Base-by-base conservation (phyloP, 2,329 filamentous ascomycete species). In the Ophiognomonia clavigignenti-juglandacearum region DNA sequence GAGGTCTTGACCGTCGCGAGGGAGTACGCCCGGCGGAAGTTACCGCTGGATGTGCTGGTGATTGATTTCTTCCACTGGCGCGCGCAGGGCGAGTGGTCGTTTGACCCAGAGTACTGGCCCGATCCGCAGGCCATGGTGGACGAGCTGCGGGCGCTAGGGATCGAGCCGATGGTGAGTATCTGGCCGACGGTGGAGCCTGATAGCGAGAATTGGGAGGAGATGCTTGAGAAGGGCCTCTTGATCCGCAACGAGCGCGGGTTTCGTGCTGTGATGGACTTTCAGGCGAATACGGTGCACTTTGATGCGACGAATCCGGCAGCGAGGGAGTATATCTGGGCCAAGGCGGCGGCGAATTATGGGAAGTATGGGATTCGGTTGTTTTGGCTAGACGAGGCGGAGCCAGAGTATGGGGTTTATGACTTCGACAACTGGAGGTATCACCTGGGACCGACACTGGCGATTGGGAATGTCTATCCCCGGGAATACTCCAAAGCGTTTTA, bases 371-470 rank as follows among this genome's bases (percentile, higher is more conserved):
- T 86, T 60, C 73, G 75, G 49, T 63, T 77, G 1, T 86, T 85
- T 61, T 86, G 83, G 82, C 71, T 86, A 0, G 83, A 86, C 54
- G 82, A 86, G 59, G 82, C 82, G 0, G 82, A 86, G 55, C 82
- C 82, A 0, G 82, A 86, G 58, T 85, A 84, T 55, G 69, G 64
- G 0, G 69, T 71, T 10, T 85, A 86, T 58, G 80, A 85, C 58
- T 85, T 84, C 56, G 82, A 85, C 47, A 79, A 78, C 53, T 85
- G 80, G 59, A 74, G 80, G 16, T 84, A 84, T 60, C 68, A 77
- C 51, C 63, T 64, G 1, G 79, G 80, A 0, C 64, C 74, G 3
- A 75, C 78, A 48, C 53, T 63, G 3, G 53, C 57, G 1, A 53
- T 83, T 31, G 81, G 81, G 0, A 85, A 85, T 53, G 71, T 79